phyloP scores from a whole-genome alignment of 352 stramenopile species.

The Phytophthora meadii region DNA sequence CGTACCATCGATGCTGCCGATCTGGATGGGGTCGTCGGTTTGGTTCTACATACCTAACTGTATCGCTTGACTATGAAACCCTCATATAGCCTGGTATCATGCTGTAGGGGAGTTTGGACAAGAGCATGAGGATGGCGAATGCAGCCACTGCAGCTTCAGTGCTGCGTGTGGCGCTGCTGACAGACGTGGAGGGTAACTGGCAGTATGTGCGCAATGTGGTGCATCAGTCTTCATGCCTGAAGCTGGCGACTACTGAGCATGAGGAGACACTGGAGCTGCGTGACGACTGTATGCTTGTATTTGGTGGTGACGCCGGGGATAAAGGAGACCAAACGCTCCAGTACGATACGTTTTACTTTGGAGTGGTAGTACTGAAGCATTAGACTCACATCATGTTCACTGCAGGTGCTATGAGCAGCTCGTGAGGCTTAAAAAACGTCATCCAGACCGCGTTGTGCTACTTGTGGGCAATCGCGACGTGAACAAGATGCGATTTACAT shows the following conservation, averaged over 20 bases:
- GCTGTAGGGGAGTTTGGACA: no score
- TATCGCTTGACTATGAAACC: no score
- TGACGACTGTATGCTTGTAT: slow-evolving; percentile 88
- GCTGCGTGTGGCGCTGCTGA: slow-evolving; percentile 72
- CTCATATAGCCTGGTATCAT: no score
- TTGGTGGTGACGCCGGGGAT: slow-evolving; percentile 91
- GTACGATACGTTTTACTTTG: slow-evolving; percentile 27
- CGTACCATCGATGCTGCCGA: slow-evolving; percentile 78
- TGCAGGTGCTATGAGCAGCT: slow-evolving; percentile 82
- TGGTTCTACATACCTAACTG: no score
- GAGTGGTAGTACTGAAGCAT: neutral
- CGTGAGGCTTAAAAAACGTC: slow-evolving; percentile 84
- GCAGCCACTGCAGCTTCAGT: slow-evolving; percentile 7
- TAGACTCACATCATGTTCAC: neutral
- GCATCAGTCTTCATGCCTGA: slow-evolving; percentile 65
- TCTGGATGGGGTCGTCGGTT: slow-evolving; percentile 50
- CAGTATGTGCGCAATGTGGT: slow-evolving; percentile 76
- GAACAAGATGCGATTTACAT: slow-evolving; percentile 93
- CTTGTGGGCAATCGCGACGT: slow-evolving; percentile 94
- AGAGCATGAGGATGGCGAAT: slow-evolving; percentile 10
- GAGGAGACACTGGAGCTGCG: slow-evolving; percentile 59
- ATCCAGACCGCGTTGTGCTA: slow-evolving; percentile 90
- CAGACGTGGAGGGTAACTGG: slow-evolving; percentile 86
- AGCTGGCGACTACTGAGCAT: slow-evolving; percentile 31
- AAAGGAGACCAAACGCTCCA: slow-evolving; percentile 91